phyloP scores from a whole-genome alignment of 1,139 yeast genomes.

The Magnusiomyces suaveolens region DNA sequence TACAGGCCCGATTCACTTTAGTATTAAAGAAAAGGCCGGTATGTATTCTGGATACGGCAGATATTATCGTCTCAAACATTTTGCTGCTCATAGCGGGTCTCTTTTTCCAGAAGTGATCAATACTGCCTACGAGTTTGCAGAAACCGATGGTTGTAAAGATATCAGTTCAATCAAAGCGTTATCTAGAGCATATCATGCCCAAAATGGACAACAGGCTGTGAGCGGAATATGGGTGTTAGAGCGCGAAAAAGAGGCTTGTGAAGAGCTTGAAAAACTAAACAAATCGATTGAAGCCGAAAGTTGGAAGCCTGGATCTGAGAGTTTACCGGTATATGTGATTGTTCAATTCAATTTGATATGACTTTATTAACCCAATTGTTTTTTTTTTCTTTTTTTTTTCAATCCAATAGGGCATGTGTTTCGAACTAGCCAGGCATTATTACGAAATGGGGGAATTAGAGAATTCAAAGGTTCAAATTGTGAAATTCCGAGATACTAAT shows the following conservation, averaged over 20 bases:
- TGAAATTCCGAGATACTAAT: slow-evolving; percentile 1
- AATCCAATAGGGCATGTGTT: background rate
- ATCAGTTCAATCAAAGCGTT: background rate
- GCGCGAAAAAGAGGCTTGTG: background rate
- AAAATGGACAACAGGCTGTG: background rate
- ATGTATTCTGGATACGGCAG: slow-evolving; percentile 12
- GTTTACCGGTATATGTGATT: background rate
- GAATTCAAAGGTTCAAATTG: background rate
- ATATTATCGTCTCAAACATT: slow-evolving; percentile 8
- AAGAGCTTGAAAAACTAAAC: background rate
- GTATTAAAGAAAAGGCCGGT: slow-evolving; percentile 2
- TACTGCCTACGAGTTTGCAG: background rate
- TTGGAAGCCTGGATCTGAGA: background rate
- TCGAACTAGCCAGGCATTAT: background rate
- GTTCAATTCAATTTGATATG: no score
- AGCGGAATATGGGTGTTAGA: background rate
- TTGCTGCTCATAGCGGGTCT: slow-evolving; percentile 4
- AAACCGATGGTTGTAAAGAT: background rate
- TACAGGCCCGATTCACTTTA: slow-evolving; percentile 8
- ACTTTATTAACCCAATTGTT: no score
- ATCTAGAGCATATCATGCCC: background rate
- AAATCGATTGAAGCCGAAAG: background rate
- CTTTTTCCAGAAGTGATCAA: background rate
- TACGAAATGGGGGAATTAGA: slow-evolving; percentile 3
- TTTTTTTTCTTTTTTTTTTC: no score